Evolutionary conservation across 1,139 yeast genomes (phyloP).

Genomic region (Pichia sp.): DNA sequence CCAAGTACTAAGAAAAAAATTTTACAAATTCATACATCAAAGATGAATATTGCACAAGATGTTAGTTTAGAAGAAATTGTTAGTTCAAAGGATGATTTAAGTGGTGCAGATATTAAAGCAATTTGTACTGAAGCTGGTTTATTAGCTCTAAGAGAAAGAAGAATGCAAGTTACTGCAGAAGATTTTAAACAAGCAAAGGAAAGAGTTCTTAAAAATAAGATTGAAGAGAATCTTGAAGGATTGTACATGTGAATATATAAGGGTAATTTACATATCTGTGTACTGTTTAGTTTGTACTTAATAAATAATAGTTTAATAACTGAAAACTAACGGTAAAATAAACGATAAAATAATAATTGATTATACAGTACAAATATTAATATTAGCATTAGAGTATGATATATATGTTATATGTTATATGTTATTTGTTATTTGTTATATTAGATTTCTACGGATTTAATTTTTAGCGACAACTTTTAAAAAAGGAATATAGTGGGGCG

Average conservation of each 20-base stretch:
- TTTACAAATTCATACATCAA: slow-evolving; percentile 85
- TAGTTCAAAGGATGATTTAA: slow-evolving; percentile 85
- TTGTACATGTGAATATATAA: slow-evolving; percentile 74
- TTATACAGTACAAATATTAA: no score
- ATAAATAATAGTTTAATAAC: no score
- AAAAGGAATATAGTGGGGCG: no score
- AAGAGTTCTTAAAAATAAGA: slow-evolving; percentile 94
- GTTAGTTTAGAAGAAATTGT: slow-evolving; percentile 89
- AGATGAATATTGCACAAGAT: slow-evolving; percentile 85
- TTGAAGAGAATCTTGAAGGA: slow-evolving; percentile 95
- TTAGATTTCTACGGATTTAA: no score
- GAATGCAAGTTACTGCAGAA: slow-evolving; percentile 96
- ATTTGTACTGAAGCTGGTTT: slow-evolving; percentile 80
- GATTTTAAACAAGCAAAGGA: slow-evolving; percentile 95
- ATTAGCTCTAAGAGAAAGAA: slow-evolving; percentile 91
- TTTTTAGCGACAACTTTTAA: no score
- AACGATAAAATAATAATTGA: no score
- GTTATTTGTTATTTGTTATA: no score
- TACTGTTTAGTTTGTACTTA: background rate
- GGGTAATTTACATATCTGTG: no score
- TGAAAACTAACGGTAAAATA: no score
- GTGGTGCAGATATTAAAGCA: slow-evolving; percentile 98
- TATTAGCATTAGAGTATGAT: no score
- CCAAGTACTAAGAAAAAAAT: slow-evolving; percentile 90
- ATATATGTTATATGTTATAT: no score